Conservation (phyloP, 257 asterid genomes). For the Linderniella brevidens region DNA sequence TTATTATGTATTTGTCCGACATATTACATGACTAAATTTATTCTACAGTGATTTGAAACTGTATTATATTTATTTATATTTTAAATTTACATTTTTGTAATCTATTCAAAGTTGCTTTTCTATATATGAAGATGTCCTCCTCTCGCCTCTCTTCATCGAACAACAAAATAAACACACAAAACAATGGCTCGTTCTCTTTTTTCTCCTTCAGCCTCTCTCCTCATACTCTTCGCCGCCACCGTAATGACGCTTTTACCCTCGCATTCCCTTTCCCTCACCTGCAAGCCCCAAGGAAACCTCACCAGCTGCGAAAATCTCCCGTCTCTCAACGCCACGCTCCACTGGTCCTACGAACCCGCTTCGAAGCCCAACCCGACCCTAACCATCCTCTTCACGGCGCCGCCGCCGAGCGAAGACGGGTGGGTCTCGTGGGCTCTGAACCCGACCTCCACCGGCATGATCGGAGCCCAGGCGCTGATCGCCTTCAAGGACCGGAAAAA, state of each 20-base stretch:
- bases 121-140: no score
- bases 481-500: slow-evolving; percentile 26
- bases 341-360: slow-evolving; percentile 31
- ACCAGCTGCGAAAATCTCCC: slow-evolving; percentile 38
- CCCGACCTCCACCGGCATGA: slow-evolving; percentile 42
- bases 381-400: slow-evolving; percentile 46
- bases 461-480: slow-evolving; percentile 48
- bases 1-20: no score
- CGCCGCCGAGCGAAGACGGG: slow-evolving; percentile 39
- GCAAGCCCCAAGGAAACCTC: slow-evolving; percentile 25
- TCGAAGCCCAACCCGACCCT: slow-evolving; percentile 29
- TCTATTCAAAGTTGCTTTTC: no score
- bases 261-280: slow-evolving; percentile 23
- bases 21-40: no score
- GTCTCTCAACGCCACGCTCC: slow-evolving; percentile 30
- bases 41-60: no score
- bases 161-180: no score
- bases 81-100: no score
- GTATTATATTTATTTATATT: no score
- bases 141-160: no score
- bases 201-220: neutral
- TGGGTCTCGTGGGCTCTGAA: slow-evolving; percentile 77
- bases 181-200: no score
- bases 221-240: slow-evolving; percentile 14
- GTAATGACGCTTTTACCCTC: slow-evolving; percentile 17